Base-by-base conservation (phyloP, 768 basidiomycete genomes). In the Pholiota molesta region DNA sequence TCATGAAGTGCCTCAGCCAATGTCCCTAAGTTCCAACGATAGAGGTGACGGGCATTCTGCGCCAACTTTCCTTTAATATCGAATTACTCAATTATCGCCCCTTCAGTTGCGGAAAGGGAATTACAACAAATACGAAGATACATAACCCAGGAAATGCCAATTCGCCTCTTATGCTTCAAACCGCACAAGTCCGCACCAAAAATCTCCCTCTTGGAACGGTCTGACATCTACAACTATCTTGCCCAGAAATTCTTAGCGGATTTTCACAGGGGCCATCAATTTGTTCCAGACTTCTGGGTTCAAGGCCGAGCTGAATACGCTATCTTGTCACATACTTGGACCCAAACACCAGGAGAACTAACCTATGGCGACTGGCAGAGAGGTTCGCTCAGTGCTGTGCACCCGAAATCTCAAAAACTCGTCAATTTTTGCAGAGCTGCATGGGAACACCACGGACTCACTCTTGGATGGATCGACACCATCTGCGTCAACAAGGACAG, bases 401-500 rank as follows among this genome's bases (percentile, higher is more conserved):
- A 19, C 7, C 44, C 44, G 19, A 45, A 9, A 45, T 19, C 4
- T 23, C 5, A 16, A 2, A 57, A 57, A 13, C 8, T 57, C 19
- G 26, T 29, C 28, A 29, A 57, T 17, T 57, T 57, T 28, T 57
- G 57, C 35, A 29, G 19, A 14, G 29, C 31, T 16, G 29, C 57
- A 14, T 44, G 28, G 29, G 28, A 29, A 33, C 13, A 35, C 26
- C 57, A 57, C 14, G 29, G 29, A 17, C 16, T 57, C n/a, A 35
- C 29, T 21, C 23, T 47, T n/a, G 57, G 57, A 4, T 57, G 57
- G 57, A 35, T 57, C 11, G 57, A 57, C 35, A 40, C 31, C 5
- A 26, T 57, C 31, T 57, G 57, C 23, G 49, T 57, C 44, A 49
- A 57, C 44, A 57, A 57, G 19, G 45, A 47, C 1, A 57, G 57